These are phyloP conservation scores for Arachnomyces sp. DNA, from an alignment of 2,329 filamentous ascomycete genomes.

Conservation along the genomic window DNA sequence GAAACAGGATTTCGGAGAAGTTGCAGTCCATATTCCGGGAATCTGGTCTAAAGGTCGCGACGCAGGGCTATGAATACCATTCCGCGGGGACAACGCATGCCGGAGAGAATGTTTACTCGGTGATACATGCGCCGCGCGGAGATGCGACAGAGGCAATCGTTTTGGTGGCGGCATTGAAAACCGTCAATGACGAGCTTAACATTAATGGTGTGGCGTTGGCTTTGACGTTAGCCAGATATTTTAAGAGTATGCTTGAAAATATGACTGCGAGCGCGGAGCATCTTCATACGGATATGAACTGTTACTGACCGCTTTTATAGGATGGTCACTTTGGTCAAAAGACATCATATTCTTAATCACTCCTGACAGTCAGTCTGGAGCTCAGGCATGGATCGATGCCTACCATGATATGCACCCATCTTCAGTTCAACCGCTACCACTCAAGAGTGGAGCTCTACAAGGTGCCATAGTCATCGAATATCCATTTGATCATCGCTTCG, in stretches of 20 bases:
- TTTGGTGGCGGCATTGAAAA: conserved; percentile 79
- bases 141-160: conserved; percentile 97
- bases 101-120: conserved; percentile 87
- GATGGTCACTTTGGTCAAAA: conserved; percentile 98
- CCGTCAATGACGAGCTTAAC: conserved; percentile 69
- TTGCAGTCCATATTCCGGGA: conserved; percentile 68
- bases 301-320: conserved; percentile 29
- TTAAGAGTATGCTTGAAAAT: conserved; percentile 59
- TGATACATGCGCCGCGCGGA: conserved; percentile 84
- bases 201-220: conserved; percentile 79
- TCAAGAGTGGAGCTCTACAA: conserved; percentile 90
- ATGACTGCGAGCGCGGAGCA: background rate
- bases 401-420: conserved; percentile 83
- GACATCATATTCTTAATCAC: conserved; percentile 91
- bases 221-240: conserved; percentile 82
- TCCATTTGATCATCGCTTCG: conserved; percentile 72
- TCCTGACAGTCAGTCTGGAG: conserved; percentile 78
- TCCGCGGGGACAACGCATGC: conserved; percentile 64
- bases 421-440: conserved; percentile 63
- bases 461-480: conserved; percentile 92
- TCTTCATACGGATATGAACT: background rate
- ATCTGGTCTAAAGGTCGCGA: conserved; percentile 76
- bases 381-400: conserved; percentile 94
- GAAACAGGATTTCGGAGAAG: conserved; percentile 51
- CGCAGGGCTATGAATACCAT: conserved; percentile 79